These are phyloP conservation scores for Beauveria varroae DNA, from an alignment of 2,329 filamentous ascomycete genomes.

Conservation along the genomic window DNA sequence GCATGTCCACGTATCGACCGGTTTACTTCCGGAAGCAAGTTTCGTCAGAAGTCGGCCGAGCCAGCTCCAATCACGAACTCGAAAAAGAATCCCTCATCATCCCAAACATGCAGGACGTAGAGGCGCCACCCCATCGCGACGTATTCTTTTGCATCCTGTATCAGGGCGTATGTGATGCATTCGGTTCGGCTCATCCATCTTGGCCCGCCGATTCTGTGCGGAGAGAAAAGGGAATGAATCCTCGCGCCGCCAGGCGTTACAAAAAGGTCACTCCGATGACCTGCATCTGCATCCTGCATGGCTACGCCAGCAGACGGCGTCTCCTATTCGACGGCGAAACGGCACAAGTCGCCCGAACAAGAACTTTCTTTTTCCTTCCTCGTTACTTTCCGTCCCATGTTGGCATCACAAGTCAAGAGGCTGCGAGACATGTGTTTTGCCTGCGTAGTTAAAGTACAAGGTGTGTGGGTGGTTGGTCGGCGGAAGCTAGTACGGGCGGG, in stretches of 20 bases:
- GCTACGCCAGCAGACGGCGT: neutral
- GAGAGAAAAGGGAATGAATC: neutral
- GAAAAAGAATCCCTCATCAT: neutral
- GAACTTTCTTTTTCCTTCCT: neutral
- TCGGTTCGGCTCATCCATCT: neutral
- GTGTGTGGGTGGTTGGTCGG: too few species aligned
- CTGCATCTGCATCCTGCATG: slow-evolving; percentile 2
- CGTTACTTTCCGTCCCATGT: neutral
- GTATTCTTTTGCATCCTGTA: neutral
- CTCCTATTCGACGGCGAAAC: neutral
- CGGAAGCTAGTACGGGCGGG: too few species aligned
- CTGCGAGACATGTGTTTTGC: neutral
- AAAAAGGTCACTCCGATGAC: neutral
- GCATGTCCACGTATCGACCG: neutral
- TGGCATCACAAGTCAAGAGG: too few species aligned
- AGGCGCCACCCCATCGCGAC: neutral
- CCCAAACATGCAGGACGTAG: neutral
- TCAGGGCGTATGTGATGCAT: neutral
- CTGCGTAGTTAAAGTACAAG: neutral
- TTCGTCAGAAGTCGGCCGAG: neutral
- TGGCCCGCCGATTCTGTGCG: neutral
- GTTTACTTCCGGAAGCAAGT: neutral
- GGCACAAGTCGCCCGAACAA: neutral
- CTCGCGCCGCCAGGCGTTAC: neutral
- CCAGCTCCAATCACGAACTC: neutral